Conservation (phyloP, 2,329 filamentous ascomycete genomes). For the Ophiostoma novo-ulmi region DNA sequence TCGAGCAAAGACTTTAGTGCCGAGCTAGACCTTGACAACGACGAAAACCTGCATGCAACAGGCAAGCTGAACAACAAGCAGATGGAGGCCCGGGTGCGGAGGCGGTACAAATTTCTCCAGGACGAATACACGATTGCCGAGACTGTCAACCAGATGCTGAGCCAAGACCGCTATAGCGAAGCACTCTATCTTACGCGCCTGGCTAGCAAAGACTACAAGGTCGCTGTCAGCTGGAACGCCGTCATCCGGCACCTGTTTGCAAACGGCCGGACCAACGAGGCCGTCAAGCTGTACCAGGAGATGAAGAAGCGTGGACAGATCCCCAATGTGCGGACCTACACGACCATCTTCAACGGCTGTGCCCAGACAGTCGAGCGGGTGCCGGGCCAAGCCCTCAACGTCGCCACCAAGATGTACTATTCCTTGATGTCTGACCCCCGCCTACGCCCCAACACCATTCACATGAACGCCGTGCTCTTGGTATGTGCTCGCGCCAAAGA, state of each 20-base stretch:
- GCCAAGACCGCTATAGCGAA: constrained; percentile 56
- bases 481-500: constrained; percentile 71
- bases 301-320: constrained; percentile 91
- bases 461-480: constrained; percentile 81
- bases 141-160: constrained; percentile 58
- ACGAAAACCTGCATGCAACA: background rate
- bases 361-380: constrained; percentile 56
- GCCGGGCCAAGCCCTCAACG: constrained; percentile 57
- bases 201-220: constrained; percentile 60
- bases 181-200: constrained; percentile 63
- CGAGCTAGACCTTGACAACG: background rate
- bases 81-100: constrained; percentile 4
- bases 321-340: constrained; percentile 79
- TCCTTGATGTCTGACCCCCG: constrained; percentile 60
- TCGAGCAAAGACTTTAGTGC: background rate
- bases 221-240: constrained; percentile 82
- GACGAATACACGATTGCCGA: constrained; percentile 71
- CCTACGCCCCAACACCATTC: constrained; percentile 69
- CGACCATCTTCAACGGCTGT: constrained; percentile 73
- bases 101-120: constrained; percentile 42
- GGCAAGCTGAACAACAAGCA: background rate
- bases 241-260: constrained; percentile 67
- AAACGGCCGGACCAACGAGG: constrained; percentile 54
- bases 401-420: constrained; percentile 72
- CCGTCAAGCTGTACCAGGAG: constrained; percentile 87